phyloP scores from a whole-genome alignment of 139 green algal species.

The Chlorella sp. region DNA sequence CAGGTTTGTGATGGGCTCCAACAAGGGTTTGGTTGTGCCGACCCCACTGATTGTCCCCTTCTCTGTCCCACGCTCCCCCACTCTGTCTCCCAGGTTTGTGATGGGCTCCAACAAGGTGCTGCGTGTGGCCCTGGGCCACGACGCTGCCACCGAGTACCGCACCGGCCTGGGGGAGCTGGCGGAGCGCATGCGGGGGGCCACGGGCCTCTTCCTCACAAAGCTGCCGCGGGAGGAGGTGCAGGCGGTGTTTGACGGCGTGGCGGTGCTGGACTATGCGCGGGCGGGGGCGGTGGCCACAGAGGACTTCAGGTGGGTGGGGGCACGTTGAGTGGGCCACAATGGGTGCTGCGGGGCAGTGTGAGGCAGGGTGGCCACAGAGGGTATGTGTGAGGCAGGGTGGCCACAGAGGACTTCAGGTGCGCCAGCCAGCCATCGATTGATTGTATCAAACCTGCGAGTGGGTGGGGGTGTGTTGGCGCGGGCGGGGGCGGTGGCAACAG shows the following conservation, averaged over 20 bases:
- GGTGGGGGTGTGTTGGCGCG: neutral
- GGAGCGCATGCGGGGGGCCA: conserved; percentile 72
- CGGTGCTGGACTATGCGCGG: conserved; percentile 88
- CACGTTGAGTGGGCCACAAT: neutral
- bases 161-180: conserved; percentile 68
- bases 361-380: too few species aligned
- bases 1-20: conserved; percentile 94
- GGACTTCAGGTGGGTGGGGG: conserved; percentile 63
- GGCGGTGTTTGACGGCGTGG: conserved; percentile 55
- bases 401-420: conserved; percentile 76
- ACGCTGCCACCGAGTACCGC: conserved; percentile 80
- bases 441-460: neutral
- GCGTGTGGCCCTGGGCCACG: conserved; percentile 87
- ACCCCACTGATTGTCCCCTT: neutral
- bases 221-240: conserved; percentile 62
- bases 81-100: conserved; percentile 82
- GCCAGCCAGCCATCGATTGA: neutral
- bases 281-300: conserved; percentile 77
- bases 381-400: too few species aligned
- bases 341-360: too few species aligned
- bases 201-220: conserved; percentile 93
- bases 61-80: neutral
- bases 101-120: conserved; percentile 92
- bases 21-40: conserved; percentile 89
- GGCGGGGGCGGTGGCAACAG: too few species aligned